Conservation (phyloP, 1,284 basidiomycete genomes). For the Rhodofomes roseus region DNA sequence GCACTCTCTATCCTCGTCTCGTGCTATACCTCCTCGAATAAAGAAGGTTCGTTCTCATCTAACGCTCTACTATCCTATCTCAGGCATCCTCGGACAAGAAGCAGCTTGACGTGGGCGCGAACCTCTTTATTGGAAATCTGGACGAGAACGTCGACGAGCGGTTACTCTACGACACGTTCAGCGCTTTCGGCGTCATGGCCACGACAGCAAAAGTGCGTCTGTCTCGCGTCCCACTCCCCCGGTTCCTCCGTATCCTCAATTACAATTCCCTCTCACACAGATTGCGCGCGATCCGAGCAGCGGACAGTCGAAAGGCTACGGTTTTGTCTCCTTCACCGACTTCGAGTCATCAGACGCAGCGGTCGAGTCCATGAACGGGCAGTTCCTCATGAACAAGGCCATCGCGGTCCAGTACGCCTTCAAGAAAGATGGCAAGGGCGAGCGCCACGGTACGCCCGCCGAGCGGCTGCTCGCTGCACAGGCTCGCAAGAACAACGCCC, state of each 20-base stretch:
- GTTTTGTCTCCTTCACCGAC: conserved; percentile 95
- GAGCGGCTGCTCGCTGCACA: conserved; percentile 94
- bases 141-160: conserved; percentile 94
- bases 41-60: not conserved
- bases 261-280: conserved; percentile 37
- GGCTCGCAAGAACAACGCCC: conserved; percentile 90
- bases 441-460: conserved; percentile 93
- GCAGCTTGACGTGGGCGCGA: conserved; percentile 96
- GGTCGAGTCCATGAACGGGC: conserved; percentile 94
- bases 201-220: conserved; percentile 87
- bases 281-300: conserved; percentile 85
- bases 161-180: conserved; percentile 92
- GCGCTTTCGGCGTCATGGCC: conserved; percentile 89
- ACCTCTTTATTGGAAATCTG: conserved; percentile 93
- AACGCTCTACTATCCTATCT: not conserved
- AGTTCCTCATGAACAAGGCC: conserved; percentile 98
- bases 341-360: conserved; percentile 97
- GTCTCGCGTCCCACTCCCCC: conserved; percentile 10
- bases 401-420: conserved; percentile 97
- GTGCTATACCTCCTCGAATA: not conserved
- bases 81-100: conserved; percentile 96
- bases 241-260: conserved; percentile 3
- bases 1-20: too few species aligned
- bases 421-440: conserved; percentile 98
- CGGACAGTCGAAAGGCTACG: conserved; percentile 92